Conservation (phyloP, 768 basidiomycete genomes). For the Tricholoma sp. region DNA sequence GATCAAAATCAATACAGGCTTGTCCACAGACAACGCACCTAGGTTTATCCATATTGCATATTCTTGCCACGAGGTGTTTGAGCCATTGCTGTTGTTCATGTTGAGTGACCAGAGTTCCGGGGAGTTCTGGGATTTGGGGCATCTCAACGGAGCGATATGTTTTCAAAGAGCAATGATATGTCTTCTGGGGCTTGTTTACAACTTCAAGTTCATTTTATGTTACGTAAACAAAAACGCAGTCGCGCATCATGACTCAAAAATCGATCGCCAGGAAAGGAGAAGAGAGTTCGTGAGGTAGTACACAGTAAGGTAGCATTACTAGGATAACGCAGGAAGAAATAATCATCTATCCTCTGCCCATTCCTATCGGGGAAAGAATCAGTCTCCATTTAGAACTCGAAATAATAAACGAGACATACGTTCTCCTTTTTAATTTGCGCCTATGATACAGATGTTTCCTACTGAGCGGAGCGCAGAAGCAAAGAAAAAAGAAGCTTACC, state of each 20-base stretch:
- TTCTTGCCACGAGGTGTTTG: slow-evolving; percentile 50
- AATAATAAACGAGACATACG: slow-evolving; percentile 42
- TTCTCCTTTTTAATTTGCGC: slow-evolving; percentile 99
- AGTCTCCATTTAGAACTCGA: slow-evolving; percentile 1
- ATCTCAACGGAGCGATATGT: slow-evolving; percentile 12
- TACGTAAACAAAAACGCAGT: not conserved
- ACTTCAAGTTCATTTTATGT: not conserved
- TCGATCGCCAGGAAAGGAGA: not conserved
- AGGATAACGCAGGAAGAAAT: slow-evolving; percentile 12
- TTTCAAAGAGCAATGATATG: not conserved
- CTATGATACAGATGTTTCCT: slow-evolving; percentile 31
- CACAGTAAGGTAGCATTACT: slow-evolving; percentile 13
- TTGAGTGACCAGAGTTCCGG: slow-evolving; percentile 51
- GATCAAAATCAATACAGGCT: slow-evolving; percentile 2
- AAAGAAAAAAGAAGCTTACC: slow-evolving; percentile 39
- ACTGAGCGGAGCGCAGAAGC: slow-evolving; percentile 8
- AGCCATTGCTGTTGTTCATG: slow-evolving; percentile 62
- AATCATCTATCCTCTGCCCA: slow-evolving; percentile 88
- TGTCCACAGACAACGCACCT: slow-evolving; percentile 38
- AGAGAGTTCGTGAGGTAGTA: slow-evolving; percentile 8
- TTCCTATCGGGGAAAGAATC: slow-evolving; percentile 48
- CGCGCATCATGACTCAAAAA: not conserved
- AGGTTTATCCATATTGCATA: slow-evolving; percentile 62
- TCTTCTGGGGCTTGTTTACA: not conserved
- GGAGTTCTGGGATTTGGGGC: slow-evolving; percentile 66